phyloP scores from a whole-genome alignment of 495 filamentous ascomycete genomes.

The Xylaria cubensis region DNA sequence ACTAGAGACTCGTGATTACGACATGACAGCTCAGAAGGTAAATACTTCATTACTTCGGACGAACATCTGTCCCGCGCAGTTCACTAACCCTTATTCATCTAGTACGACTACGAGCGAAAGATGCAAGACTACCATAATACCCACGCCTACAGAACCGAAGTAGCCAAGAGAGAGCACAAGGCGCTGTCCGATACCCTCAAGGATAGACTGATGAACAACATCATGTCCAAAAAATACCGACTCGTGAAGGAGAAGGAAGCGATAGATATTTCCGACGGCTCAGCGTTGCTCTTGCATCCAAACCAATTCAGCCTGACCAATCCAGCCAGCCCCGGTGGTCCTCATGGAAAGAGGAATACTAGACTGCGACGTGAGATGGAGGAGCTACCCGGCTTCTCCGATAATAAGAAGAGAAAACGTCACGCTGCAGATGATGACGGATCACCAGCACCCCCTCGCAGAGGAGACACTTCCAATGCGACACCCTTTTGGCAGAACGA shows the following conservation, averaged over 20 bases:
- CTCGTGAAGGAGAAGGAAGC: conserved; percentile 87
- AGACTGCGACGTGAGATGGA: conserved; percentile 81
- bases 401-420: conserved; percentile 80
- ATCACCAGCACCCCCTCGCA: conserved; percentile 67
- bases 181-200: conserved; percentile 79
- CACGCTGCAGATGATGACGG: conserved; percentile 72
- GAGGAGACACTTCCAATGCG: conserved; percentile 53
- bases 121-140: conserved; percentile 57
- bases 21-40: conserved; percentile 78
- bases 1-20: conserved; percentile 81
- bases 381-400: conserved; percentile 69
- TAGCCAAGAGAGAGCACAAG: conserved; percentile 82
- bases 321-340: conserved; percentile 77
- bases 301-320: conserved; percentile 89
- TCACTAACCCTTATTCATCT: conserved; percentile 30
- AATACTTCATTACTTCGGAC: conserved; percentile 36
- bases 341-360: conserved; percentile 82
- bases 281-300: conserved; percentile 86
- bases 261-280: conserved; percentile 86
- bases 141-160: conserved; percentile 67
- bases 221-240: conserved; percentile 75
- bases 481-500: conserved; percentile 64
- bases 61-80: not conserved
- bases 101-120: conserved; percentile 64
- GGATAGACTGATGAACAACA: conserved; percentile 79